Percentiles rank a stretch among this genome's conserved stretches.
These are phyloP conservation scores for Sonneratia caseolaris DNA, from an alignment of 345 rosid species.

Conservation along the genomic window DNA sequence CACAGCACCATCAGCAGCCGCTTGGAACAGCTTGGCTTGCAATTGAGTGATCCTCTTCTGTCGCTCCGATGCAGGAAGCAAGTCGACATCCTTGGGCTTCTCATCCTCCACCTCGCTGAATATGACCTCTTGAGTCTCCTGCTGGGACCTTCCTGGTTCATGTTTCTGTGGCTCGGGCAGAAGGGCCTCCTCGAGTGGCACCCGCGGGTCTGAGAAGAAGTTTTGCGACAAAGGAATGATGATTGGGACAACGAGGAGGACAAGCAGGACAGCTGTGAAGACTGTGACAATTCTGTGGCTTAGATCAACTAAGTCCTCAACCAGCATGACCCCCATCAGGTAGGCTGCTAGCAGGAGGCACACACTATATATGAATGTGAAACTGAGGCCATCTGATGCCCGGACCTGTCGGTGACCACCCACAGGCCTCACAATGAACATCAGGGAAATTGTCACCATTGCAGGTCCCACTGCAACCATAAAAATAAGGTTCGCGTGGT, in stretches of 20 bases:
- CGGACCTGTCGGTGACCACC: conserved; percentile 86
- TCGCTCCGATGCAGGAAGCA: conserved; percentile 43
- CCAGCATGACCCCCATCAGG: conserved; percentile 83
- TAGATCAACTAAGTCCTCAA: conserved; percentile 63
- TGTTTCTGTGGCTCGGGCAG: conserved; percentile 32
- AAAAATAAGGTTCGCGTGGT: conserved; percentile 76
- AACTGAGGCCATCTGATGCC: conserved; percentile 57
- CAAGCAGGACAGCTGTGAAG: conserved; percentile 51
- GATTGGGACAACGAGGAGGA: conserved; percentile 60
- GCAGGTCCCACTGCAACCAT: conserved; percentile 97
- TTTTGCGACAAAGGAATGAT: conserved; percentile 50
- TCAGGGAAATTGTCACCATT: conserved; percentile 54
- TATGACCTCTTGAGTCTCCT: conserved; percentile 30
- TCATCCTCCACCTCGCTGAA: conserved; percentile 72
- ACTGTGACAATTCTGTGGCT: conserved; percentile 31
- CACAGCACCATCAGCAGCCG: conserved; percentile 58
- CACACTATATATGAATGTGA: conserved; percentile 53
- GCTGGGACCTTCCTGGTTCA: conserved; percentile 20
- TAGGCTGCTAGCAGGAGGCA: conserved; percentile 82
- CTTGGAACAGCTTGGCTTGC: conserved; percentile 47
- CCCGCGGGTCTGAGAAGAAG: conserved; percentile 32
- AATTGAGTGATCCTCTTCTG: conserved; percentile 39
- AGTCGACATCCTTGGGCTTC: conserved; percentile 33
- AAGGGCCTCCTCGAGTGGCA: conserved; percentile 49
- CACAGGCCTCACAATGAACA: conserved; percentile 89